Conservation (phyloP, 148 eudicot genomes). For the Polygonum aviculare region DNA sequence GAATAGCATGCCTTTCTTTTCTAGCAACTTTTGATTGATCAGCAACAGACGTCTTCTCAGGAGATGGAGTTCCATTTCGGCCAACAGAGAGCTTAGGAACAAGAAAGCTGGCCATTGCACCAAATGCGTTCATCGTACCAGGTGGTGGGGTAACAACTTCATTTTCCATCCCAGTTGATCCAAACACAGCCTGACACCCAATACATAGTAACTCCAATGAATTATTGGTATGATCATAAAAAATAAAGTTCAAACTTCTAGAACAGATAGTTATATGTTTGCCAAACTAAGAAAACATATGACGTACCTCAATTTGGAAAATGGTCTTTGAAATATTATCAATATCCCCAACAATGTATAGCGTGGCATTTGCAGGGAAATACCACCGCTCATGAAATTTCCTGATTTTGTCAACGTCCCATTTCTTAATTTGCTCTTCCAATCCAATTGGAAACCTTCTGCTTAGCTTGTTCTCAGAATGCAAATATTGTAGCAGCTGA, state of each 20-base stretch:
- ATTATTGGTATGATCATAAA: neutral
- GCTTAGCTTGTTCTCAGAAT: slow-evolving; percentile 98
- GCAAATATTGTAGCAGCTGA: slow-evolving; percentile 89
- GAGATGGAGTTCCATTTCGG: slow-evolving; percentile 49
- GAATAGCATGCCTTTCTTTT: slow-evolving; percentile 88
- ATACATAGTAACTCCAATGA: slow-evolving; percentile 7
- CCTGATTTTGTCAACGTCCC: slow-evolving; percentile 98
- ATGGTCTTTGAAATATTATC: slow-evolving; percentile 70
- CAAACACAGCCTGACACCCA: slow-evolving; percentile 63
- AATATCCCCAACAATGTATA: slow-evolving; percentile 94
- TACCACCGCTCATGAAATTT: slow-evolving; percentile 98
- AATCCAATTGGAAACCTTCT: slow-evolving; percentile 94
- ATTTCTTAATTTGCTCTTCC: slow-evolving; percentile 96
- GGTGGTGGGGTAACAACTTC: slow-evolving; percentile 48
- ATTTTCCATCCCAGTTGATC: slow-evolving; percentile 56
- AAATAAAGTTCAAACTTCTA: neutral
- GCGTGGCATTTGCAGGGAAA: slow-evolving; percentile 95
- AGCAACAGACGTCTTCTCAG: slow-evolving; percentile 46
- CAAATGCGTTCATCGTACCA: slow-evolving; percentile 68
- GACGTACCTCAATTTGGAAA: slow-evolving; percentile 80
- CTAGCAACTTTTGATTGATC: slow-evolving; percentile 51
- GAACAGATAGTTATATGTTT: neutral
- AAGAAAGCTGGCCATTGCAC: slow-evolving; percentile 94
- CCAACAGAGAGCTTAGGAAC: slow-evolving; percentile 91
- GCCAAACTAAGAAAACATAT: neutral